Conservation (phyloP, 495 filamentous ascomycete species). For the Neurospora sp. region DNA sequence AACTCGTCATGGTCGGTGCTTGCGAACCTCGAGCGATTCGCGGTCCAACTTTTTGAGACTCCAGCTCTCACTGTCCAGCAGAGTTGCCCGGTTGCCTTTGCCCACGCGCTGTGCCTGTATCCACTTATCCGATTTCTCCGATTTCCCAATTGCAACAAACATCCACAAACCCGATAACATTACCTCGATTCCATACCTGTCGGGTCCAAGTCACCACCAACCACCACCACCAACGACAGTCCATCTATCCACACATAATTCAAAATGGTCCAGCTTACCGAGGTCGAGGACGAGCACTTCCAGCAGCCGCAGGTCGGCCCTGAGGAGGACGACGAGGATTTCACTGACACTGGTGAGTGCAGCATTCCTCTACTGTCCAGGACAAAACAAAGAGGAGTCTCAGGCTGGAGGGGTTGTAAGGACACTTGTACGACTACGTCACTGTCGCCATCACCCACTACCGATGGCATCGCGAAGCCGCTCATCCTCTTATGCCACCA, state of each 20-base stretch:
- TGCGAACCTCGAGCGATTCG: background rate
- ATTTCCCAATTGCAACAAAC: background rate
- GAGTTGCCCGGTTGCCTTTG: background rate
- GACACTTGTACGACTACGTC: background rate
- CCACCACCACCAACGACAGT: background rate
- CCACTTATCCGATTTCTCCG: background rate
- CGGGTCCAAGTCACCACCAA: background rate
- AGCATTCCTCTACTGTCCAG: background rate
- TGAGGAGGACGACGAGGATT: conserved; percentile 77
- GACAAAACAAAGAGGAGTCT: conserved; percentile 1
- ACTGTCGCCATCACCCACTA: background rate
- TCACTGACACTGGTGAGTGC: conserved; percentile 73
- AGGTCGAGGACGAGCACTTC: conserved; percentile 95
- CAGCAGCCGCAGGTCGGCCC: conserved; percentile 57
- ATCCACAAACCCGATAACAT: background rate
- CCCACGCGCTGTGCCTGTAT: background rate
- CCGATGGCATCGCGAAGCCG: background rate
- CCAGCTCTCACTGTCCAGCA: background rate
- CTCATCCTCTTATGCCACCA: background rate
- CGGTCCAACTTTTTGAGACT: background rate
- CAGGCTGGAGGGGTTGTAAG: background rate
- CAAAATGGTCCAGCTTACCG: conserved; percentile 92
- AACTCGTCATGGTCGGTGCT: conserved; percentile 11
- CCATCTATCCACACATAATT: conserved; percentile 11
- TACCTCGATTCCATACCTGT: background rate